phyloP scores from a whole-genome alignment of 2,329 filamentous ascomycete genomes.

The Pyricularia sp. region DNA sequence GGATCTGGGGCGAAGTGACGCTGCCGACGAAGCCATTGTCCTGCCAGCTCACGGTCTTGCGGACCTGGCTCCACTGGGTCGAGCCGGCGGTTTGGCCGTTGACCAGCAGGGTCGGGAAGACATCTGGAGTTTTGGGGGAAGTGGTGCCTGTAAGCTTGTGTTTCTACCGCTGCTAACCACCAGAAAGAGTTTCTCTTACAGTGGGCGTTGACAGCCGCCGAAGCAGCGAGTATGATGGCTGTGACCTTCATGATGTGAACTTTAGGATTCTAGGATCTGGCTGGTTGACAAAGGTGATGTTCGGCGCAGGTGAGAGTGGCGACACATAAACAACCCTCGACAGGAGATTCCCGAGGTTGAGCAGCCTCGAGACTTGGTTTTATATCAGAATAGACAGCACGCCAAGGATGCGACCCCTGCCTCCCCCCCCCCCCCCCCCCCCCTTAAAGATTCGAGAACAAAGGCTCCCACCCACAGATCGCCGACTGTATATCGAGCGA shows the following conservation, averaged over 20 bases:
- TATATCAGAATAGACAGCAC: background rate
- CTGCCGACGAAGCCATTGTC: constrained; percentile 19
- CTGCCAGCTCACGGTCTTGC: constrained; percentile 26
- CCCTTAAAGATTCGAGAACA: background rate
- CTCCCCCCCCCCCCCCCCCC: no score
- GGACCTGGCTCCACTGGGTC: constrained; percentile 18
- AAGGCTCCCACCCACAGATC: background rate
- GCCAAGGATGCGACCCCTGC: background rate
- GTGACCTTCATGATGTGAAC: background rate
- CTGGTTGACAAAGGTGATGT: background rate
- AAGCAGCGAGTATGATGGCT: constrained; percentile 7
- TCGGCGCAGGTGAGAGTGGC: background rate
- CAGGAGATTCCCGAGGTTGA: background rate
- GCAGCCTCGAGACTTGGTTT: background rate
- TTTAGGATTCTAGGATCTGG: background rate
- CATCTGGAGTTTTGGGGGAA: constrained; percentile 7
- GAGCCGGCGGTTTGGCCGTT: constrained; percentile 12
- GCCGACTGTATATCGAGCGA: background rate
- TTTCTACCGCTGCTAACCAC: no score
- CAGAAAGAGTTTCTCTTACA: constrained; percentile 6
- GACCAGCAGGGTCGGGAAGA: constrained; percentile 11
- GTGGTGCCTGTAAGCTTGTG: background rate
- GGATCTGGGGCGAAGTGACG: constrained; percentile 17
- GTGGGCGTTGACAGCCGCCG: constrained; percentile 10
- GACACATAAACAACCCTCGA: background rate